Base-by-base conservation (phyloP, 345 rosid genomes). In the Syzygium aqueum region DNA sequence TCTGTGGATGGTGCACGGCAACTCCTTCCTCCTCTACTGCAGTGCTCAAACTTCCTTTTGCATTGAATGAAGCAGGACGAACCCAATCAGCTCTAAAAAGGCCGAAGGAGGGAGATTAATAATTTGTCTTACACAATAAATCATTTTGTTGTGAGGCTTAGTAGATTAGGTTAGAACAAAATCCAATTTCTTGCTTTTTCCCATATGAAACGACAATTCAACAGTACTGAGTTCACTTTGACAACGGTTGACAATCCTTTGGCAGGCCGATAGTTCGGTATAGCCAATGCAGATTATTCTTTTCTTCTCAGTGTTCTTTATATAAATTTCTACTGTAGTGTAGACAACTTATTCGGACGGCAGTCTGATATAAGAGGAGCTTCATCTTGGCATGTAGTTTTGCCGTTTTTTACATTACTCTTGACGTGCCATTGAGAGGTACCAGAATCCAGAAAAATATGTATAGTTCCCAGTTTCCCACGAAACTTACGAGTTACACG, bases 221-320 rank as follows among this genome's bases (percentile, higher is more conserved):
- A 67, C 33, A 46, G 23, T 33, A 33, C 40, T 33, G 28, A 51
- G 53, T 51, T 84, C 10, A 57, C 49, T 53, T 54, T 19, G 63
- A 30, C 30, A 16, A 22, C 78, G 33, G 7, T 23, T 53, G 84
- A 23, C 78, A 16, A 33, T 23, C 84, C 51, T 86, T 87, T 90
- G 73, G 78, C 93, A 88, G 96, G 90, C 67, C 17, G 86, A 56
- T 54, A 84, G 82, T 61, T 85, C 87, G 51, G 87, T 88, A 7
- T 90, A 73, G 61, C 90, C 95, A 50, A 87, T 89, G 56, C 92
- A 90, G 87, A 93, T 65, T 50, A 46, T 85, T 19, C 53, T 50
- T 4, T 40, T 49, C 84, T n/a, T 28, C n/a, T 13, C 10, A 50
- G 28, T 49, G 57, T 40, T 40, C 53, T 46, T 25, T 61, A 16